Percentiles rank a stretch among this genome's conserved stretches.
Evolutionary conservation across 306 rosid genomes (phyloP).

Genomic region (Fragaria nilgerrensis): DNA sequence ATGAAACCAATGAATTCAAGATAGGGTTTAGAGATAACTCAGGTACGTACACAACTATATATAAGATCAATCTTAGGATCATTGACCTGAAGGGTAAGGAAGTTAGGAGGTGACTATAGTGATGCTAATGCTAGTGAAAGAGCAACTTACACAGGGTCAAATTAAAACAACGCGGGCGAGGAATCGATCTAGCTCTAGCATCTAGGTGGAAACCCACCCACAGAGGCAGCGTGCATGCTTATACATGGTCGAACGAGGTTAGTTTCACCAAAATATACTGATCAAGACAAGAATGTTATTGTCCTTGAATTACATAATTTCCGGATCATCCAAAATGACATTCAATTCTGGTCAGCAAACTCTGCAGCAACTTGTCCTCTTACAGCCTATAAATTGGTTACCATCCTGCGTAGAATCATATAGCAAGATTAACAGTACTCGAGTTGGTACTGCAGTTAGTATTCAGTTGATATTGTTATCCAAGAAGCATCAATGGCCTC

Average conservation of each 20-base stretch:
- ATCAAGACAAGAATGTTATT: slow-evolving; percentile 2
- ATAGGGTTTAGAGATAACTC: too few relatives aligned
- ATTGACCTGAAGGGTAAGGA: not conserved
- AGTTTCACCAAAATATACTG: not conserved
- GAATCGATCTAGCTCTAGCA: not conserved
- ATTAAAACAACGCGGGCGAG: not conserved
- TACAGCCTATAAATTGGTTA: not conserved
- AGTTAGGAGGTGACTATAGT: not conserved
- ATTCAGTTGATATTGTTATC: not conserved
- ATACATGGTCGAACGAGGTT: not conserved
- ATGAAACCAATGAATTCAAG: too few relatives aligned
- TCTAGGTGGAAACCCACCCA: not conserved
- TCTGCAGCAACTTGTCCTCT: slow-evolving; percentile 7
- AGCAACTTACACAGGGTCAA: not conserved
- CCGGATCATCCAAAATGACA: slow-evolving; percentile 8
- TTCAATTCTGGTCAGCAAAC: not conserved
- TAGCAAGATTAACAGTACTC: not conserved
- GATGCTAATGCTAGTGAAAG: not conserved
- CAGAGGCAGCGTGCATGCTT: not conserved
- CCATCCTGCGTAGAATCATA: not conserved
- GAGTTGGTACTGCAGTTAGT: not conserved
- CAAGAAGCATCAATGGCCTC: slow-evolving; percentile 19
- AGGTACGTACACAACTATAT: not conserved
- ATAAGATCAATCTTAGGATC: not conserved
- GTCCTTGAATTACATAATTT: not conserved